Evolutionary conservation across 441 rosid species (phyloP), one percentile per base, ranked within the genome.

Genomic region (Bruguiera hainesii): DNA sequence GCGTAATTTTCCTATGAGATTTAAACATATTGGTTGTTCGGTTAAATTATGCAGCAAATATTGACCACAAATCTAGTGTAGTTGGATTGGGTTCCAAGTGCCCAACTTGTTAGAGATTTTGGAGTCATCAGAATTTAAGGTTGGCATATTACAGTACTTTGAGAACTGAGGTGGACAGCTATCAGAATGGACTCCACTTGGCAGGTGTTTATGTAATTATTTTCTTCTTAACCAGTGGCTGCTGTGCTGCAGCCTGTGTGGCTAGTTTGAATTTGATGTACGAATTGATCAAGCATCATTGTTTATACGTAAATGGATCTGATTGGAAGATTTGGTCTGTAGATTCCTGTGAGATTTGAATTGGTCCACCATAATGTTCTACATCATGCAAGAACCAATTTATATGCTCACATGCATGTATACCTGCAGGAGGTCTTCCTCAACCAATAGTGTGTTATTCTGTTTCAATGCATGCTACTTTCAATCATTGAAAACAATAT

Each of bases 181-280:
- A 56, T 6, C 20, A 49, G 39, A 31, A 33, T 37, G 48, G 18
- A 37, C 16, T 28, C 48, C 35, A 29, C 10, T 61, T 25, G 37
- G 57, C n/a, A 39, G 33, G 33, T 35, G 62, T 51, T 21, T 56
- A 6, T 60, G 35, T 11, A 51, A 33, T 26, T 18, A 31, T 18
- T 39, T 71, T 23, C 5, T 61, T 29, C 29, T 51, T 50, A n/a
- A 16, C 4, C 29, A 15, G 56, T 58, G 29, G 23, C 52, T 21
- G 13, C 46, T 64, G 37, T 55, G 50, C 19, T 4, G 26, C 63
- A 23, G 31, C 51, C 21, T 59, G 29, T 51, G 5, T 29, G 55
- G 42, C 48, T 42, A 20, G 53, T 56, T 71, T 11, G 68, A 58
- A 28, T 56, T 50, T 46, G 37, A 51, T 23, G 21, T 26, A 50